Conservation (phyloP, 2,329 filamentous ascomycete species). For the Cytospora mali region DNA sequence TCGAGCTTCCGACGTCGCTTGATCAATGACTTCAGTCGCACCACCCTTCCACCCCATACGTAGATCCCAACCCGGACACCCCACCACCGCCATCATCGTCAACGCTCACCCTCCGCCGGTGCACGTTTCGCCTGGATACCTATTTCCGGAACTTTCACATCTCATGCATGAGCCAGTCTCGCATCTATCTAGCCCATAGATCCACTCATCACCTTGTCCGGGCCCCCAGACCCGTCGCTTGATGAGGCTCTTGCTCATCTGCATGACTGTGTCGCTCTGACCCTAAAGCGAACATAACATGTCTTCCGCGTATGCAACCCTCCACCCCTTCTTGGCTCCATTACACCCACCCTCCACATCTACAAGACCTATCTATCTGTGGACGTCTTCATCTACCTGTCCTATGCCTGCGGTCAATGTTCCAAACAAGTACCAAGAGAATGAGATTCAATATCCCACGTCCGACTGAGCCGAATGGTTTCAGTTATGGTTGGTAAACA, state of each 20-base stretch:
- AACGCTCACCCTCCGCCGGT: slow-evolving; percentile 2
- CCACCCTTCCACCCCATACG: too few species aligned
- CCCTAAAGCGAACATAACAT: slow-evolving; percentile 19
- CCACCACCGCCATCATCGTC: slow-evolving; percentile 9
- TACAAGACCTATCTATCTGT: background rate
- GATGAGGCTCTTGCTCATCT: slow-evolving; percentile 19
- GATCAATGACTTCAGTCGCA: slow-evolving; percentile 16
- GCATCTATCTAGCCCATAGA: slow-evolving; percentile 20
- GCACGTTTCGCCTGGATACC: slow-evolving; percentile 14
- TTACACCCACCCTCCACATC: background rate
- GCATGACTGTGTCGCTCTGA: slow-evolving; percentile 15
- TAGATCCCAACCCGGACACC: slow-evolving; percentile 11
- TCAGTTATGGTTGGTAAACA: background rate
- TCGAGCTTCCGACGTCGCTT: slow-evolving; percentile 18
- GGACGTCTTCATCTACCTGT: background rate
- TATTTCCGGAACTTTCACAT: background rate
- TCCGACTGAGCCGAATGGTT: background rate
- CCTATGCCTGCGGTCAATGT: background rate
- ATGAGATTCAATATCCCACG: background rate
- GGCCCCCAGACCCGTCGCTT: slow-evolving; percentile 17
- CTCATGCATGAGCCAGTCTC: slow-evolving; percentile 10
- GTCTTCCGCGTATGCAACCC: slow-evolving; percentile 26
- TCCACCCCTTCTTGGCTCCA: background rate
- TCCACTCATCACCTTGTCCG: slow-evolving; percentile 25
- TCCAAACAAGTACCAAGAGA: background rate